Evolutionary conservation across 2,329 filamentous ascomycete genomes (phyloP).

Genomic region (Ophiostoma angusticollis): DNA sequence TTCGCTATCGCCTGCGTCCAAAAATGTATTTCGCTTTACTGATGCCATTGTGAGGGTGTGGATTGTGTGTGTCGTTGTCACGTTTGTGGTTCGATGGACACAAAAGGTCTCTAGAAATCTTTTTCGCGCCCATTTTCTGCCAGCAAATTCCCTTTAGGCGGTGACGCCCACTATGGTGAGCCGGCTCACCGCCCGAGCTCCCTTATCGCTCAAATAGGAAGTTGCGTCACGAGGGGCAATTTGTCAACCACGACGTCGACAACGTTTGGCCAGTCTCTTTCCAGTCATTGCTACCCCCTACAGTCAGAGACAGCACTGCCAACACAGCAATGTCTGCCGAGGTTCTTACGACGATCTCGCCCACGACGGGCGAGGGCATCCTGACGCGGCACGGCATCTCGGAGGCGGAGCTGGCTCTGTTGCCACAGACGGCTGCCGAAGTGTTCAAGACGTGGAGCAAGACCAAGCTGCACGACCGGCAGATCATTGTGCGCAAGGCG

Average conservation of each 20-base stretch:
- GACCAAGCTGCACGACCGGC: conserved; percentile 61
- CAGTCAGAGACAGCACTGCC: neutral
- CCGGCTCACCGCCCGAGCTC: no score
- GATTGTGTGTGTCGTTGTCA: neutral
- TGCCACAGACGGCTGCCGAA: conserved; percentile 59
- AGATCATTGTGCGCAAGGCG: conserved; percentile 70
- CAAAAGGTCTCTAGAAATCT: no score
- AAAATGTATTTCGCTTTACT: conserved; percentile 60
- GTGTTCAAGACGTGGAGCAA: conserved; percentile 68
- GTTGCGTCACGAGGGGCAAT: conserved; percentile 1
- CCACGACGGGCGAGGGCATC: conserved; percentile 74
- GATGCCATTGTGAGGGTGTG: conserved; percentile 45
- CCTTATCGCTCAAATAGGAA: conserved; percentile 4
- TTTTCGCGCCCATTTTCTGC: neutral
- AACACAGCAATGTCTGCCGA: conserved; percentile 45
- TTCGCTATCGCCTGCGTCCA: conserved; percentile 48
- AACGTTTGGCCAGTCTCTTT: no score
- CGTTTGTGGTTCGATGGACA: neutral
- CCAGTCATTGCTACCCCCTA: neutral
- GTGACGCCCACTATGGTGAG: conserved; percentile 4
- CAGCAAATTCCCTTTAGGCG: neutral
- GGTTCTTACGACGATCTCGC: conserved; percentile 69
- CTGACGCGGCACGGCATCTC: conserved; percentile 66
- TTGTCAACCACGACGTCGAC: neutral
- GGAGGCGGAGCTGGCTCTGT: conserved; percentile 51